phyloP scores from a whole-genome alignment of 805 yeast genomes.

The Pichia nanzhaoensis region DNA sequence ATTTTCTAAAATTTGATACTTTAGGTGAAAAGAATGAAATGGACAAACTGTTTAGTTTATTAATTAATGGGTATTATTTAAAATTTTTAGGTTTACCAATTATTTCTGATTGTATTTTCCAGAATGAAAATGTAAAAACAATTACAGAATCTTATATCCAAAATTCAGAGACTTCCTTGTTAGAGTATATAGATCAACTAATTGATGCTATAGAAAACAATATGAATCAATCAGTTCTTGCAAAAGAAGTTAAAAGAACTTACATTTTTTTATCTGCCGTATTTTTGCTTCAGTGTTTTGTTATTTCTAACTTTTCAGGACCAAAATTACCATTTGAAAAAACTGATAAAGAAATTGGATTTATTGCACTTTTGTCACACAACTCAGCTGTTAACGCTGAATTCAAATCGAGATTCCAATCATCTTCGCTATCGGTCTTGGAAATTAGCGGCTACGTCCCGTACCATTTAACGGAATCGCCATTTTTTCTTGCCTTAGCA shows the following conservation, averaged over 20 bases:
- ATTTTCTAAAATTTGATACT: slow-evolving; percentile 5
- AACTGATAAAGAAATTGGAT: slow-evolving; percentile 10
- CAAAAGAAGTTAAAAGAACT: background rate
- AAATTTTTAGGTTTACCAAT: slow-evolving; percentile 13
- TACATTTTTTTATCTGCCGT: slow-evolving; percentile 40
- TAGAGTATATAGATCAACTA: slow-evolving; percentile 1
- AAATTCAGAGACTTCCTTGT: background rate
- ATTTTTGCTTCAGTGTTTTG: slow-evolving; percentile 57
- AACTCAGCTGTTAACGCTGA: slow-evolving; percentile 18
- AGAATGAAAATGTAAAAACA: slow-evolving; percentile 7
- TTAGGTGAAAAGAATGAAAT: background rate
- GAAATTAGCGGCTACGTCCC: slow-evolving; percentile 54
- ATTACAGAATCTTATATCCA: slow-evolving; percentile 6
- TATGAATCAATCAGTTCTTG: background rate
- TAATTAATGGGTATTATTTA: slow-evolving; percentile 27
- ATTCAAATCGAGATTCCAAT: slow-evolving; percentile 15
- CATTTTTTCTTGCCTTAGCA: slow-evolving; percentile 39
- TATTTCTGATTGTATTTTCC: slow-evolving; percentile 14
- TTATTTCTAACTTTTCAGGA: slow-evolving; percentile 79
- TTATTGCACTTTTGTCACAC: slow-evolving; percentile 17
- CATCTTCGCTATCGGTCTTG: slow-evolving; percentile 13
- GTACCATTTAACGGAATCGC: slow-evolving; percentile 51
- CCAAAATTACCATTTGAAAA: slow-evolving; percentile 46
- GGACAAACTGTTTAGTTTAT: background rate
- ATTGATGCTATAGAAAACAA: background rate